Percentiles rank a stretch among this genome's conserved stretches.
Conservation (phyloP, 768 basidiomycete species). For the Mycena olivaceomarginata region DNA sequence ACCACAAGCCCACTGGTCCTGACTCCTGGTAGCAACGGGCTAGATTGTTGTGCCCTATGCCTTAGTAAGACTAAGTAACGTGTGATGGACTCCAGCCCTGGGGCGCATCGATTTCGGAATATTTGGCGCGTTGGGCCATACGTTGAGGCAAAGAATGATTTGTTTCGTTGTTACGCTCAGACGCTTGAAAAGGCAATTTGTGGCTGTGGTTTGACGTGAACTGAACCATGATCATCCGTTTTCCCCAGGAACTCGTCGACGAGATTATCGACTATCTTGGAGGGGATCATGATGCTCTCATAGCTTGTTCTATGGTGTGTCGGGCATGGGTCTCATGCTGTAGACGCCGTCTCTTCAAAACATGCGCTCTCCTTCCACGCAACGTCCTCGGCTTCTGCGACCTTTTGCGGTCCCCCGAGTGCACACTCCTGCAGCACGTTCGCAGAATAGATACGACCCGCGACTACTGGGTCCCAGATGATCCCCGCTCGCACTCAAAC, state of each 20-base stretch:
- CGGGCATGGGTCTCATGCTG: neutral
- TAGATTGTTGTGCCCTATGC: too few relatives aligned
- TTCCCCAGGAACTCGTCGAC: neutral
- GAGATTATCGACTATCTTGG: neutral
- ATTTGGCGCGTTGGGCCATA: too few relatives aligned
- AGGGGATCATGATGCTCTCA: neutral
- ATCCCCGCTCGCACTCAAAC: neutral
- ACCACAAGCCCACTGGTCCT: too few relatives aligned
- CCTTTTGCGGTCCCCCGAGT: neutral
- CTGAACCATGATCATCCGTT: neutral
- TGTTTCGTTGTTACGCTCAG: too few relatives aligned
- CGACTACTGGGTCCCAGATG: neutral
- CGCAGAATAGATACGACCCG: neutral
- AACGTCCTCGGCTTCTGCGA: neutral
- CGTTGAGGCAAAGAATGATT: too few relatives aligned
- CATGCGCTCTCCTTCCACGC: neutral
- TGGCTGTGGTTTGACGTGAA: too few relatives aligned
- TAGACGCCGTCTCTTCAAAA: neutral
- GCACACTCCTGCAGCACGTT: neutral
- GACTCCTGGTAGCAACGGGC: too few relatives aligned
- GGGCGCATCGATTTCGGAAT: too few relatives aligned
- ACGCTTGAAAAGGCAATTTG: too few relatives aligned
- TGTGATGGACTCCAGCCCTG: too few relatives aligned
- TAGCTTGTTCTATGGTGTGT: neutral
- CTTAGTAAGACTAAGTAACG: too few relatives aligned